Percentiles rank a stretch among this genome's conserved stretches.
Evolutionary conservation across 1,139 yeast genomes (phyloP).

Genomic region (Barnettozyma hawaiiensis): DNA sequence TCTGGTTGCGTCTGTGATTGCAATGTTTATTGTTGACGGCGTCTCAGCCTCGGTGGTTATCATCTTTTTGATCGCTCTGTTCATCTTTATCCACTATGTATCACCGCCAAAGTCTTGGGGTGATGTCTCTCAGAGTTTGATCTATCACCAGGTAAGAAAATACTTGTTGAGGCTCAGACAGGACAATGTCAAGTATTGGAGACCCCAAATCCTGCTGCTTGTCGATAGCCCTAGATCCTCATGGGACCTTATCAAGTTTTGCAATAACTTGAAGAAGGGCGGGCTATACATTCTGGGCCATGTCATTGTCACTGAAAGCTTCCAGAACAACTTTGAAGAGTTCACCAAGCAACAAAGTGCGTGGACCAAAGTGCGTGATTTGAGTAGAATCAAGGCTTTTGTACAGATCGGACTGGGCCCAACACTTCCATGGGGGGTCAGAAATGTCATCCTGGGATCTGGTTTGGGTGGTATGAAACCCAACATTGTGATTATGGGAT

Average conservation of each 20-base stretch:
- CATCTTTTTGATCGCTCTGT: slow-evolving; percentile 56
- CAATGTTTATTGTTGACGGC: slow-evolving; percentile 95
- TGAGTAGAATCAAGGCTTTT: slow-evolving; percentile 79
- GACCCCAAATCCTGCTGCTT: slow-evolving; percentile 84
- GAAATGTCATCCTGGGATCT: slow-evolving; percentile 85
- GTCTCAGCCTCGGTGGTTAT: slow-evolving; percentile 75
- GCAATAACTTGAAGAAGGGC: slow-evolving; percentile 91
- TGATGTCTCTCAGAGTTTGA: slow-evolving; percentile 89
- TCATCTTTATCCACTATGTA: slow-evolving; percentile 75
- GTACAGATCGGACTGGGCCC: slow-evolving; percentile 90
- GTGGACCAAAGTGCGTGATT: slow-evolving; percentile 78
- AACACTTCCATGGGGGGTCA: slow-evolving; percentile 88
- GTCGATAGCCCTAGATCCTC: slow-evolving; percentile 89
- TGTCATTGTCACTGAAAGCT: slow-evolving; percentile 58
- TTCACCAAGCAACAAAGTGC: slow-evolving; percentile 68
- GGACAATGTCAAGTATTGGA: slow-evolving; percentile 95
- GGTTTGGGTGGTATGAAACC: slow-evolving; percentile 98
- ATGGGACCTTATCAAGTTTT: slow-evolving; percentile 89
- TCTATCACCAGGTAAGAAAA: slow-evolving; percentile 93
- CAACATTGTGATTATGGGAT: slow-evolving; percentile 86
- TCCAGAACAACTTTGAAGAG: slow-evolving; percentile 59
- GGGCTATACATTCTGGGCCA: slow-evolving; percentile 91
- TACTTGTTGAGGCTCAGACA: slow-evolving; percentile 69
- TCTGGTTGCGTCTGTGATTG: slow-evolving; percentile 58
- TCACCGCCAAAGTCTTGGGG: slow-evolving; percentile 98